Evolutionary conservation across 2,329 filamentous ascomycete genomes (phyloP).

Genomic region (Thelonectria blattea): DNA sequence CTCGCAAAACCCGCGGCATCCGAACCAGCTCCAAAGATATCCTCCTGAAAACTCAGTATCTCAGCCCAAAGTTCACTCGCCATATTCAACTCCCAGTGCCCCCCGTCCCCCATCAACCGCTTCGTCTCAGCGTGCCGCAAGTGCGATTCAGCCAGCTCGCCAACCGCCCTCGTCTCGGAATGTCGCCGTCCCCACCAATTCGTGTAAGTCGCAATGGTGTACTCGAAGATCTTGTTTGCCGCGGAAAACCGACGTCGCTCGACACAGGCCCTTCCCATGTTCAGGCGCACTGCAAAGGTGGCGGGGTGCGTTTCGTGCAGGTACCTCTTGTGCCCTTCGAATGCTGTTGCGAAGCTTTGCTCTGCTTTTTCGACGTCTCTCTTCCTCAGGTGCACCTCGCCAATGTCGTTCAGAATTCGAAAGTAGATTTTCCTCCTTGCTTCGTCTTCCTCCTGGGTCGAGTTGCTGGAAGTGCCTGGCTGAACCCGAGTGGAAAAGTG

Average conservation of each 20-base stretch:
- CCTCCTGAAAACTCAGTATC: background rate
- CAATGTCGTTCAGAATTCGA: constrained; percentile 7
- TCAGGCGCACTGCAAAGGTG: constrained; percentile 2
- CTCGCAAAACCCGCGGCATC: background rate
- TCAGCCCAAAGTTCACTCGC: background rate
- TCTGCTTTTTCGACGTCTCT: background rate
- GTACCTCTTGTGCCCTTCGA: background rate
- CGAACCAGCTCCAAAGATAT: background rate
- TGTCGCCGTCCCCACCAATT: constrained; percentile 8
- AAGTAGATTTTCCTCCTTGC: background rate
- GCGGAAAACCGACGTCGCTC: background rate
- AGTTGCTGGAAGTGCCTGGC: background rate
- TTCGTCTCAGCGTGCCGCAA: constrained; percentile 4
- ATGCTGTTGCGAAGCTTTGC: background rate
- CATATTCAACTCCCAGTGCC: background rate
- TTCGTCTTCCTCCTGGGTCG: background rate
- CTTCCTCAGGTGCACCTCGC: constrained; percentile 1
- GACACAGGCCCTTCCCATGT: constrained; percentile 3
- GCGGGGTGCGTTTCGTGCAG: background rate
- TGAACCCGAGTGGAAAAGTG: background rate
- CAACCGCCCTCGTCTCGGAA: constrained; percentile 7
- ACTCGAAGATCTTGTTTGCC: constrained; percentile 5
- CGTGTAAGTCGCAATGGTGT: constrained; percentile 6
- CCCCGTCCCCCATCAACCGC: constrained; percentile 1
- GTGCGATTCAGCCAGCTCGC: constrained; percentile 1